Conservation (phyloP, 2,329 filamentous ascomycete genomes). For the Paecilomyces sp. region DNA sequence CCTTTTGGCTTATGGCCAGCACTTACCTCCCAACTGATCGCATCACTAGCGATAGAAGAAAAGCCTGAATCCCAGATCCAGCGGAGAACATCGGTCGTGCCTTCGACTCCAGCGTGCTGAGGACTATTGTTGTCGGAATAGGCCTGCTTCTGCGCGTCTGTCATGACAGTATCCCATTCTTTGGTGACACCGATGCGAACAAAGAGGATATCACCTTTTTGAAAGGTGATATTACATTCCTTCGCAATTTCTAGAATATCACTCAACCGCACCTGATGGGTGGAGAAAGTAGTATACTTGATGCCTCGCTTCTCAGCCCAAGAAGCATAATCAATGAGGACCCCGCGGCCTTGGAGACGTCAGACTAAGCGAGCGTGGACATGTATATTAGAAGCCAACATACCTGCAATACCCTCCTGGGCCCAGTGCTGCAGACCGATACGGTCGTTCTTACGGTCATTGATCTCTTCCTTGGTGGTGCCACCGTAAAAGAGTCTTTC, state of each 20-base stretch:
- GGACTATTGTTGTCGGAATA: slow-evolving; percentile 31
- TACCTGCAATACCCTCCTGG: slow-evolving; percentile 39
- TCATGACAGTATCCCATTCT: slow-evolving; percentile 36
- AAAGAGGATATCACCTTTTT: slow-evolving; percentile 48
- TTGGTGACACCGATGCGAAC: slow-evolving; percentile 37
- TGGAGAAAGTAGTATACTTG: slow-evolving; percentile 33
- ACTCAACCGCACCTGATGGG: slow-evolving; percentile 30
- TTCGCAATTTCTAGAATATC: slow-evolving; percentile 33
- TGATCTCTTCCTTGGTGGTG: slow-evolving; percentile 40
- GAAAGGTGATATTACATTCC: slow-evolving; percentile 38
- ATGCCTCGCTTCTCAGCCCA: slow-evolving; percentile 38
- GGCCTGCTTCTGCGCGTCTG: slow-evolving; percentile 19
- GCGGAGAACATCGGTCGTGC: slow-evolving; percentile 42
- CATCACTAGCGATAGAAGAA: slow-evolving; percentile 52
- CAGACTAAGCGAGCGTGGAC: not conserved
- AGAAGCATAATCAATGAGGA: slow-evolving; percentile 45
- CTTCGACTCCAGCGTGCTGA: slow-evolving; percentile 43
- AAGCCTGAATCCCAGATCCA: slow-evolving; percentile 56
- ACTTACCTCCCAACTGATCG: slow-evolving; percentile 47
- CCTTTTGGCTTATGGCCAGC: not conserved
- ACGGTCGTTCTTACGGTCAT: slow-evolving; percentile 35
- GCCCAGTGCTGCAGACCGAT: slow-evolving; percentile 46
- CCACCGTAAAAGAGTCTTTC: slow-evolving; percentile 45
- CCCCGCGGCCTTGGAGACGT: slow-evolving; percentile 37
- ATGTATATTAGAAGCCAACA: not conserved